These are phyloP conservation scores for Flagelloscypha sp. DNA, from an alignment of 768 basidiomycete genomes.

Conservation along the genomic window DNA sequence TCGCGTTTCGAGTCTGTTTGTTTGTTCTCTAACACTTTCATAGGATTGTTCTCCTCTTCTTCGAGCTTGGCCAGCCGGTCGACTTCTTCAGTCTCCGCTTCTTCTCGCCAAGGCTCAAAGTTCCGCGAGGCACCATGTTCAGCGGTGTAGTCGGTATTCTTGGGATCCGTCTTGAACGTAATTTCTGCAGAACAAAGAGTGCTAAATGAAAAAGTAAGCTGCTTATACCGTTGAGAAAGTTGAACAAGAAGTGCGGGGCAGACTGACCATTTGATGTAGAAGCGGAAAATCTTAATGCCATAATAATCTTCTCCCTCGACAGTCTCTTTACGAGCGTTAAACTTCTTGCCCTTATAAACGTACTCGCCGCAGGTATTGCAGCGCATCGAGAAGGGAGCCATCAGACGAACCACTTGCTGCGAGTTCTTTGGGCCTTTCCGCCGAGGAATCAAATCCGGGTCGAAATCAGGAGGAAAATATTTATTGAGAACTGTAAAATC, in stretches of 20 bases:
- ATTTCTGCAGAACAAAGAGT: conserved; percentile 96
- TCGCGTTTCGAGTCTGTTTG: conserved; percentile 90
- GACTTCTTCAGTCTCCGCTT: conserved; percentile 67
- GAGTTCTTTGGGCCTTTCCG: conserved; percentile 87
- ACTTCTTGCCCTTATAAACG: conserved; percentile 99
- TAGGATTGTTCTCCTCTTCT: conserved; percentile 93
- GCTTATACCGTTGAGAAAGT: not conserved
- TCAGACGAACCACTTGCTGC: conserved; percentile 95
- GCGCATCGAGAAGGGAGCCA: conserved; percentile 99
- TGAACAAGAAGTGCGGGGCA: conserved; percentile 21
- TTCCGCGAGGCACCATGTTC: conserved; percentile 97
- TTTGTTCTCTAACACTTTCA: conserved; percentile 92
- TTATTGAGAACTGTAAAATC: conserved; percentile 73
- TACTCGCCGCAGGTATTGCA: conserved; percentile 97
- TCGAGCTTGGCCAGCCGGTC: conserved; percentile 81
- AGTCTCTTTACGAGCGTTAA: conserved; percentile 98
- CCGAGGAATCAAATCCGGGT: conserved; percentile 91
- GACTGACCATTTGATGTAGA: conserved; percentile 84
- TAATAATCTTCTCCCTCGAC: conserved; percentile 96
- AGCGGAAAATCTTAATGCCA: conserved; percentile 94
- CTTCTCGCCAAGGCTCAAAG: conserved; percentile 95
- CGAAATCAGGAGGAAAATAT: conserved; percentile 97
- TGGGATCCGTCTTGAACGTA: conserved; percentile 99
- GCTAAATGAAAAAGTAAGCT: conserved; percentile 33
- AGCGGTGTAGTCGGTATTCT: conserved; percentile 88